Base-by-base conservation (phyloP, 2,329 filamentous ascomycete genomes). In the Eurotiales sp. region DNA sequence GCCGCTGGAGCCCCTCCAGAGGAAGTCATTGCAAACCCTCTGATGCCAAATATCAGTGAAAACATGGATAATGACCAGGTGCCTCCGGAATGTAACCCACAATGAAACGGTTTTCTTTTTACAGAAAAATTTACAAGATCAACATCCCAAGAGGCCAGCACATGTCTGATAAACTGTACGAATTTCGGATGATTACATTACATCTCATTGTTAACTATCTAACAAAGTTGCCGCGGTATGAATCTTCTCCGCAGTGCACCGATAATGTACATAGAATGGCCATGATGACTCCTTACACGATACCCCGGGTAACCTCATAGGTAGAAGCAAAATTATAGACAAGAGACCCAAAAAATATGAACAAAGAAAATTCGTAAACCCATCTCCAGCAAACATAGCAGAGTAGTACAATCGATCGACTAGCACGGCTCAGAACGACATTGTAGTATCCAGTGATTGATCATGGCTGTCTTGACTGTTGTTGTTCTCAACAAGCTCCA, bases 1-100 rank as follows among this genome's bases (percentile, higher is more conserved):
- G 86, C 86, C 46, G 87, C 87, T 55, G 93, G 93, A 8, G 90
- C 88, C 17, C 93, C 93, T 40, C 93, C 93, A 0, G 80, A 88
- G 32, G 93, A 97, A 68, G 76, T 99, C 15, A 87, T 99, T 14
- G 64, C 88, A 92, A 19, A 21, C 10, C 6, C 29, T 12, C 7
- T 3, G 29, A 4, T 12, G 5, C 34, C 34, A 17, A 17, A 8
- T 19, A 11, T 11, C 7, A 8, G 15, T 12, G 15, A 37, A 19
- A 1, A 8, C 57, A 76, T 77, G 27, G 67, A 79, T 7, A 71
- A 73, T 32, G 79, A 79, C 55, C 46, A 39, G 15, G 69, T 82
- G 47, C 78, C 84, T 44, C 70, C 75, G 27, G 81, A 82, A 34
- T 87, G 84, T 68, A 79, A 80, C 10, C 81, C 81, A 59, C 83